Evolutionary conservation across 148 eudicot species (phyloP).

Genomic region (Chenopodium album): DNA sequence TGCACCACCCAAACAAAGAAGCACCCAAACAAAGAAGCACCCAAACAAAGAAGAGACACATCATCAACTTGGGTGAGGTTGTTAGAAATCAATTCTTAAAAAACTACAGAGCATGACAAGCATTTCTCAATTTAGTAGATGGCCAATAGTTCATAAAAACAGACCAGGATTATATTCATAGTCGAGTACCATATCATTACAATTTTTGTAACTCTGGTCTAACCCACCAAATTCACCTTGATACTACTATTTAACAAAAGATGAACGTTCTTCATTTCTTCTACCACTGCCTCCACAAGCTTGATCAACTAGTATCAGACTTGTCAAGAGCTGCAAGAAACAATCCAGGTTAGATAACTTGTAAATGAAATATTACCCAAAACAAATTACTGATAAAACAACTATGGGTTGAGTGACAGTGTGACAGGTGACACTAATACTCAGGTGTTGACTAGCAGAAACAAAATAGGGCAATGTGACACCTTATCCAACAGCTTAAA

Average conservation of each 20-base stretch:
- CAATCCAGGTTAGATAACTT: neutral
- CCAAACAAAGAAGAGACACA: too few species aligned
- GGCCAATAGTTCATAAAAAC: neutral
- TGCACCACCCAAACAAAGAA: too few species aligned
- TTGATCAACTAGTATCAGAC: conserved; percentile 49
- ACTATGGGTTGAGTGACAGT: too few species aligned
- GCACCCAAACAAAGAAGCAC: too few species aligned
- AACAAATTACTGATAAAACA: neutral
- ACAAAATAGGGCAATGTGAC: neutral
- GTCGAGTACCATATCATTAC: neutral
- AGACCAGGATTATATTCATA: neutral
- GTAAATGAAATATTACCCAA: neutral
- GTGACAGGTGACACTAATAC: too few species aligned
- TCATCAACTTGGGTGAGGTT: too few species aligned
- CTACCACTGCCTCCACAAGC: conserved; percentile 7
- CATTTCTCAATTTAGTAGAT: neutral
- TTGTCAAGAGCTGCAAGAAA: conserved; percentile 56
- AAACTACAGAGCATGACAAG: neutral
- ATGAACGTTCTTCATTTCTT: neutral
- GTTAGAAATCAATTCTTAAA: too few species aligned
- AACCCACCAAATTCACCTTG: neutral
- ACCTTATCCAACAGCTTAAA: neutral
- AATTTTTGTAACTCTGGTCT: neutral
- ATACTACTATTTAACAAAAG: neutral
- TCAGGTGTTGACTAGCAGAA: too few species aligned